phyloP scores from a whole-genome alignment of 768 basidiomycete genomes.

The Boletellus ananiceps region DNA sequence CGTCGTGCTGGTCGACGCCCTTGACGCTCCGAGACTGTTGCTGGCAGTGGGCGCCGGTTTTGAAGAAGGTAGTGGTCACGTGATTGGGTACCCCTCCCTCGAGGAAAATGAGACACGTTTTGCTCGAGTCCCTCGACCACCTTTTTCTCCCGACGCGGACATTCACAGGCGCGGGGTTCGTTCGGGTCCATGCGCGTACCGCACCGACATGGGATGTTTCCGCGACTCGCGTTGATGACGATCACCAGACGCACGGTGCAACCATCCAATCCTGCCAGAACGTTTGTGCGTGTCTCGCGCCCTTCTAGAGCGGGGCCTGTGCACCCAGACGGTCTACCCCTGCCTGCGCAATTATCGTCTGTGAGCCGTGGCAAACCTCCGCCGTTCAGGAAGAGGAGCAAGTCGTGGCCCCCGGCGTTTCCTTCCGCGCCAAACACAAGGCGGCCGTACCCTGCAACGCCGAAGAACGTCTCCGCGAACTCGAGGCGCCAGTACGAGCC shows the following conservation, averaged over 20 bases:
- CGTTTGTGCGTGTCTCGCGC: constrained; percentile 4
- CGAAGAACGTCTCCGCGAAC: constrained; percentile 1
- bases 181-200: constrained; percentile 6
- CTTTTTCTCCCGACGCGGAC: background rate
- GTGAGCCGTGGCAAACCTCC: too few species aligned
- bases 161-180: background rate
- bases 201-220: constrained; percentile 2
- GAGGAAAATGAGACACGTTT: constrained; percentile 7
- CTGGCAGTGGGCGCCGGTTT: background rate
- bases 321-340: background rate
- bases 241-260: constrained; percentile 16
- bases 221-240: constrained; percentile 12
- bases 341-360: background rate
- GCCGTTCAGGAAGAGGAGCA: constrained; percentile 1
- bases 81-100: background rate
- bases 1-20: too few species aligned
- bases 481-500: background rate
- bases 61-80: too few species aligned
- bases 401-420: background rate
- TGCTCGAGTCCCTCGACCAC: too few species aligned
- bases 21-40: too few species aligned
- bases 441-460: background rate
- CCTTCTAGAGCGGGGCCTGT: background rate
- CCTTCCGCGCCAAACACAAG: background rate
- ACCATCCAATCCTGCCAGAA: too few species aligned